Evolutionary conservation across 2,329 filamentous ascomycete genomes (phyloP).

Genomic region (Talaromyces piceae): DNA sequence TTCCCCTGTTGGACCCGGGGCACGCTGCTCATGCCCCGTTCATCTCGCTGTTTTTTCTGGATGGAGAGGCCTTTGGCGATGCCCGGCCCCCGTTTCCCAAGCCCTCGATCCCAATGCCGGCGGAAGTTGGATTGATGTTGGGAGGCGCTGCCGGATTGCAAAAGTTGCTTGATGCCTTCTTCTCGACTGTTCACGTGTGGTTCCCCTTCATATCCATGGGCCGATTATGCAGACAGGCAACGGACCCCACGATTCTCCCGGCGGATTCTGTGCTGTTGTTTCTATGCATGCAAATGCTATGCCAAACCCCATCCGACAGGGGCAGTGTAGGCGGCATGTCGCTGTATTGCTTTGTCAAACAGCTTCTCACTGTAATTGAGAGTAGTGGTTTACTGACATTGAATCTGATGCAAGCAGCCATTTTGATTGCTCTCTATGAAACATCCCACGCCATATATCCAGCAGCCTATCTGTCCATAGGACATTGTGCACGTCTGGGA

Average conservation of each 20-base stretch:
- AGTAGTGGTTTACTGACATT: conserved; percentile 19
- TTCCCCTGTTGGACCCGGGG: neutral
- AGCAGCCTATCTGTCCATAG: conserved; percentile 24
- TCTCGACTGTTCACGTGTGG: neutral
- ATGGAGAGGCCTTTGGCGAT: neutral
- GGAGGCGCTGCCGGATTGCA: neutral
- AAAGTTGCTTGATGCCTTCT: neutral
- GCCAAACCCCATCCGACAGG: no score
- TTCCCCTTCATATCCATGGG: neutral
- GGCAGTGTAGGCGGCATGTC: conserved; percentile 11
- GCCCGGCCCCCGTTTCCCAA: neutral
- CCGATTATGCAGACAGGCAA: neutral
- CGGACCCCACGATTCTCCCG: neutral
- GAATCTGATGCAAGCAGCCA: conserved; percentile 21
- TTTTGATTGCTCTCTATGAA: conserved; percentile 28
- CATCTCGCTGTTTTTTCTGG: neutral
- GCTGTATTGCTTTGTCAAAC: conserved; percentile 21
- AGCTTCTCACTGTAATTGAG: conserved; percentile 21
- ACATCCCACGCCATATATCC: conserved; percentile 31
- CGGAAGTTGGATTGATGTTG: neutral
- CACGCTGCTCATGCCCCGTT: neutral
- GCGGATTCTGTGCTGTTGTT: conserved; percentile 22
- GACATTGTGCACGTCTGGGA: conserved; percentile 17
- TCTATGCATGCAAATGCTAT: conserved; percentile 18
- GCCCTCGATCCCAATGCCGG: neutral